Conservation (phyloP, 306 rosid species). For the Vigna mungo region DNA sequence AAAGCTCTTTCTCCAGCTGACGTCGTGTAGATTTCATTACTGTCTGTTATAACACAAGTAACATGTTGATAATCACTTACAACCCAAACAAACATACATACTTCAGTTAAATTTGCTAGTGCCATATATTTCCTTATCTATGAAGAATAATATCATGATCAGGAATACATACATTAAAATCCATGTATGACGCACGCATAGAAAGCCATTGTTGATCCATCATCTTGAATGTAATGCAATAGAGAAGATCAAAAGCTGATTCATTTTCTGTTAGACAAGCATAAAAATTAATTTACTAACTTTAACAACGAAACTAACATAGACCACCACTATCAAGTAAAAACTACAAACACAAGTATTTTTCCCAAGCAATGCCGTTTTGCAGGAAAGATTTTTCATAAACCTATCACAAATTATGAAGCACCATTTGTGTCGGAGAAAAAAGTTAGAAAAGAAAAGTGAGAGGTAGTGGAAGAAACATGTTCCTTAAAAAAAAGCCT, state of each 20-base stretch:
- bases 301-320: conserved; percentile 15
- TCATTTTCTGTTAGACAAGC: conserved; percentile 73
- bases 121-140: conserved; percentile 30
- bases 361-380: conserved; percentile 14
- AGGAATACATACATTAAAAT: conserved; percentile 84
- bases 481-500: neutral
- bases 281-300: conserved; percentile 33
- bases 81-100: conserved; percentile 18
- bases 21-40: conserved; percentile 97
- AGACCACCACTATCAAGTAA: conserved; percentile 16
- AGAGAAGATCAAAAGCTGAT: conserved; percentile 89
- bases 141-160: conserved; percentile 23
- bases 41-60: conserved; percentile 59
- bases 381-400: neutral
- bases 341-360: conserved; percentile 10
- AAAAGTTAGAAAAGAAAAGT: neutral
- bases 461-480: conserved; percentile 19
- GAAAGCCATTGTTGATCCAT: conserved; percentile 99
- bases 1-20: conserved; percentile 93
- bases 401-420: neutral
- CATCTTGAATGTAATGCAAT: conserved; percentile 96
- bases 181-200: conserved; percentile 99
- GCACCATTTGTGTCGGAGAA: neutral
- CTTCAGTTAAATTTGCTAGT: neutral
- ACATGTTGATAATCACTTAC: conserved; percentile 34